Conservation (phyloP, 352 stramenopile genomes). For the Pythium plurisporium region DNA sequence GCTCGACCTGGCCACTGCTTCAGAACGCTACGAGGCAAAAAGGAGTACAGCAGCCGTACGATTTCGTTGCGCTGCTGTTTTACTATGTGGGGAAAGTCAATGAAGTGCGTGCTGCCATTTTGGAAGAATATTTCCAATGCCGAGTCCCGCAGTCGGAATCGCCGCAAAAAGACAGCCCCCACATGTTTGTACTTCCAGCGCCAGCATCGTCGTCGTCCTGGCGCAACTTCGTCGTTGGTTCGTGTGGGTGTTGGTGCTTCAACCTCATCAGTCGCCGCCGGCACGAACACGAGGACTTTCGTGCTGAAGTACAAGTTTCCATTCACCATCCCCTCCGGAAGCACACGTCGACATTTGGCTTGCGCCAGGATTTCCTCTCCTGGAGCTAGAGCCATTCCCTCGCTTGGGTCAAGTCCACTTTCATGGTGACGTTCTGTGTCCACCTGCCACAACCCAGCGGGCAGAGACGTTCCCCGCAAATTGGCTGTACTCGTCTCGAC, state of each 20-base stretch:
- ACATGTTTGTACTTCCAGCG: constrained; percentile 80
- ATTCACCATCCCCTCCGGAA: constrained; percentile 67
- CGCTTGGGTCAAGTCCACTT: constrained; percentile 63
- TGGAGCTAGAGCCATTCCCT: constrained; percentile 45
- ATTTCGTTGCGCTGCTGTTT: constrained; percentile 79
- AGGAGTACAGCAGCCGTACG: constrained; percentile 66
- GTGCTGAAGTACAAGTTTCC: constrained; percentile 60
- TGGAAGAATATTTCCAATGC: constrained; percentile 79
- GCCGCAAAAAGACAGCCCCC: constrained; percentile 68
- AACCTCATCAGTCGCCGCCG: constrained; percentile 10
- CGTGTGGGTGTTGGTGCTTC: constrained; percentile 1
- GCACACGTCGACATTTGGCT: constrained; percentile 61
- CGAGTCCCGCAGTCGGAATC: constrained; percentile 78
- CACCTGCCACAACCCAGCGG: constrained; percentile 18
- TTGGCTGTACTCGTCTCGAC: too few species aligned
- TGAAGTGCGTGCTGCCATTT: constrained; percentile 75
- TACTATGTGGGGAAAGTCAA: constrained; percentile 70
- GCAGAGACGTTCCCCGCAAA: constrained; percentile 3
- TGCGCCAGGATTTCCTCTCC: constrained; percentile 65
- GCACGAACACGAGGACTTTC: constrained; percentile 68
- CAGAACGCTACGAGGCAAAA: constrained; percentile 54
- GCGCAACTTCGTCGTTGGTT: constrained; percentile 46
- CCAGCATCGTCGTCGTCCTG: constrained; percentile 68
- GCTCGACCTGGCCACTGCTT: constrained; percentile 76
- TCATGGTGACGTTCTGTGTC: constrained; percentile 35